Conservation (phyloP, 2,329 filamentous ascomycete genomes). For the Ophiocordyceps robertsii region DNA sequence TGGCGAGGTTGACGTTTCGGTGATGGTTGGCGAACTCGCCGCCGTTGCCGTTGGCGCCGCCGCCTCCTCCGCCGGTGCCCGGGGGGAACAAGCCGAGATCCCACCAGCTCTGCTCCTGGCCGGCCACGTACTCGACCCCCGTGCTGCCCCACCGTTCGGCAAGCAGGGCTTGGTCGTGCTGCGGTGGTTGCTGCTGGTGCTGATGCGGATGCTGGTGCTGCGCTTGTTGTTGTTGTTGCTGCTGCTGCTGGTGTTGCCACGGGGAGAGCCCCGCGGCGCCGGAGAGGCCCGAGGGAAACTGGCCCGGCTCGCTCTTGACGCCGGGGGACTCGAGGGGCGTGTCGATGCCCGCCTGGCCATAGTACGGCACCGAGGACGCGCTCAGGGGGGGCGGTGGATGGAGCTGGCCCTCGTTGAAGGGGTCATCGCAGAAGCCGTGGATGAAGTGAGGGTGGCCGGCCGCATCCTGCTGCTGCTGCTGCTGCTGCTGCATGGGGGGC, state of each 20-base stretch:
- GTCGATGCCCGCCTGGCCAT: conserved; percentile 16
- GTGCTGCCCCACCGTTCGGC: conserved; percentile 10
- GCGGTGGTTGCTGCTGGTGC: background rate
- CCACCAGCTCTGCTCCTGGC: conserved; percentile 16
- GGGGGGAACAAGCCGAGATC: conserved; percentile 15
- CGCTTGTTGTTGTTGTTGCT: background rate
- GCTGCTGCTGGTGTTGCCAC: conserved; percentile 11
- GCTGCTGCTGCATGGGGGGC: conserved; percentile 11
- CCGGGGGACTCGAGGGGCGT: conserved; percentile 26
- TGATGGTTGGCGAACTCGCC: conserved; percentile 17
- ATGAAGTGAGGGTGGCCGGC: conserved; percentile 15
- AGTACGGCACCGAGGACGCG: conserved; percentile 14
- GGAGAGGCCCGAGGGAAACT: conserved; percentile 9
- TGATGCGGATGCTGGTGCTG: background rate
- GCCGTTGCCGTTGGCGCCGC: conserved; percentile 1
- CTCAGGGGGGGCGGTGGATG: conserved; percentile 7
- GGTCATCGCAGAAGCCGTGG: conserved; percentile 23
- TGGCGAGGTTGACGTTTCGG: conserved; percentile 23
- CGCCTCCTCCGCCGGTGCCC: conserved; percentile 6
- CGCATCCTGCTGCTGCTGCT: conserved; percentile 11
- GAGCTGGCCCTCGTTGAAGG: conserved; percentile 19
- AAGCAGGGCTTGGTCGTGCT: conserved; percentile 4
- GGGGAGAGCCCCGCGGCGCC: conserved; percentile 4
- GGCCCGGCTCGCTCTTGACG: conserved; percentile 16
- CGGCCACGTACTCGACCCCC: conserved; percentile 12